Evolutionary conservation across 225 moss, liverwort and hornwort genomes (phyloP), one percentile per base, ranked within the genome.

Genomic region (Takakia lepidozioides): DNA sequence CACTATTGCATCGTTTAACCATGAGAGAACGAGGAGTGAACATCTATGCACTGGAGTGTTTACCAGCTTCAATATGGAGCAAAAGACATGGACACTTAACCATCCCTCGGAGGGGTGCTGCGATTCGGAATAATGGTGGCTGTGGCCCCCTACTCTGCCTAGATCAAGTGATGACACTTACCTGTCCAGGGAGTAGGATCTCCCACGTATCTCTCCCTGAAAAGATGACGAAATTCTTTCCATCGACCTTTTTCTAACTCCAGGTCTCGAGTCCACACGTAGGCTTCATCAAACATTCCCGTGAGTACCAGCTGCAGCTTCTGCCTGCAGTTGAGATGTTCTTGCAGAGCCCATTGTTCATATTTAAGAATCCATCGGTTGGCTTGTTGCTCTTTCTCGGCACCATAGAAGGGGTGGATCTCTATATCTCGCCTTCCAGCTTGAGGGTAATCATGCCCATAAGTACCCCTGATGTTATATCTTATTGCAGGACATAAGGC

Each of bases 101-200:
- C n/a, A n/a, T n/a, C n/a, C n/a, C n/a, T n/a, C n/a, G n/a, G n/a
- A n/a, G n/a, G n/a, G n/a, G n/a, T n/a, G n/a, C n/a, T n/a, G n/a
- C n/a, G n/a, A n/a, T n/a, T n/a, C n/a, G n/a, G n/a, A n/a, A n/a
- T n/a, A n/a, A n/a, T n/a, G n/a, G n/a, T n/a, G n/a, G n/a, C n/a
- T n/a, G n/a, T n/a, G n/a, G n/a, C n/a, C n/a, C n/a, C n/a, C n/a
- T n/a, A n/a, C n/a, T n/a, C n/a, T n/a, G n/a, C n/a, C n/a, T n/a
- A n/a, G n/a, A n/a, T n/a, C n/a, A n/a, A n/a, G n/a, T n/a, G n/a
- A n/a, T n/a, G n/a, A 11, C 16, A 28, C 27, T 5, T 68, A 73
- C 78, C 78, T 43, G 65, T 51, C 72, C 78, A 78, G 38, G 78
- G 78, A 1, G 69, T 65, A n/a, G 62, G 65, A 55, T 73, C 73